These are phyloP conservation scores for Aspergillus sp. DNA, from an alignment of 2,329 filamentous ascomycete genomes.

Conservation along the genomic window DNA sequence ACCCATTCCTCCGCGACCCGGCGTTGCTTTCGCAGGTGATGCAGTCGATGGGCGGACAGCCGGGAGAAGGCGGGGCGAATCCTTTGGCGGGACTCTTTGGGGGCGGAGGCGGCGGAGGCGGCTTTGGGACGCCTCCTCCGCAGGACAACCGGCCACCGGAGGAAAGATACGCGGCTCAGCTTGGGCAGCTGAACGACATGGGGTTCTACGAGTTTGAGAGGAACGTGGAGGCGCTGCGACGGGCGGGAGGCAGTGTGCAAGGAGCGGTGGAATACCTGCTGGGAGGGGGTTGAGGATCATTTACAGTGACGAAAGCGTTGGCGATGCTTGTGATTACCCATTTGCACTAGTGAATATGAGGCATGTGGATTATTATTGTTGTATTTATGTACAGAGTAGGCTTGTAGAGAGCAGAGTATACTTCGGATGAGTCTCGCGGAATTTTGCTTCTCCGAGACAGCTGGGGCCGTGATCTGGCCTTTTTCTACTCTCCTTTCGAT, in stretches of 20 bases:
- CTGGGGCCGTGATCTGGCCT: too few relatives aligned
- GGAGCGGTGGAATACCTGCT: conserved; percentile 49
- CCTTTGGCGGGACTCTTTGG: conserved; percentile 43
- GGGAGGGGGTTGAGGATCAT: conserved; percentile 18
- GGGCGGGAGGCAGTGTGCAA: conserved; percentile 87
- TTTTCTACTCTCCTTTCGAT: conserved; percentile 2
- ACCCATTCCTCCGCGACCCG: conserved; percentile 52
- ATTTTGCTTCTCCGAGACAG: too few relatives aligned
- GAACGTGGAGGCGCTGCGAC: conserved; percentile 77
- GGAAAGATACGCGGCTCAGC: conserved; percentile 81
- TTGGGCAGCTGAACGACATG: conserved; percentile 95
- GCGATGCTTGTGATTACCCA: too few relatives aligned
- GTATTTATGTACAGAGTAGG: too few relatives aligned
- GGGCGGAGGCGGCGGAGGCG: conserved; percentile 39
- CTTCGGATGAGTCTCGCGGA: too few relatives aligned
- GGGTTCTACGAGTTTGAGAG: conserved; percentile 95
- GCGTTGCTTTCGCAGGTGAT: conserved; percentile 50
- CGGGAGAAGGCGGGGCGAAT: conserved; percentile 28
- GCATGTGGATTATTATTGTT: conserved; percentile 1
- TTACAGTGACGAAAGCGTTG: too few relatives aligned
- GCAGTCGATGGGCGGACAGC: conserved; percentile 38
- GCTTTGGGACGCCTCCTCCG: conserved; percentile 43
- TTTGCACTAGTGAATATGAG: neutral
- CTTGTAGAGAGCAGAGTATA: too few relatives aligned
- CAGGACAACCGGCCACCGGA: conserved; percentile 82